phyloP scores from a whole-genome alignment of 2,329 filamentous ascomycete species.

The Colletotrichum sp. region DNA sequence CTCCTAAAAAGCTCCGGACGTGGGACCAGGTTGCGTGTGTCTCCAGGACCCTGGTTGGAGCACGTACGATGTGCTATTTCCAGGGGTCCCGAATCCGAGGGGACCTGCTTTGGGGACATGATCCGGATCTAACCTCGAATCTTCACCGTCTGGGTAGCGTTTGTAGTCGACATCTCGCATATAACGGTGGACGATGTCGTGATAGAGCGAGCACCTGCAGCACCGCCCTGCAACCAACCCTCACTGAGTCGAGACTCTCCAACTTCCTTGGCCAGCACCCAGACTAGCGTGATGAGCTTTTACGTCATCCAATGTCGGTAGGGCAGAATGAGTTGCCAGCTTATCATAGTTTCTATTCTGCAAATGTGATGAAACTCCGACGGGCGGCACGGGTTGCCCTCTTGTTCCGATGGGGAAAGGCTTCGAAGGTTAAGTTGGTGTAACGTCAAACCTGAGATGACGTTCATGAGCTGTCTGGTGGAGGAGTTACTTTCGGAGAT shows the following conservation, averaged over 20 bases:
- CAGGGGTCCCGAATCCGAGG: neutral
- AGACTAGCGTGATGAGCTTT: neutral
- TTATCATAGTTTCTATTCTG: neutral
- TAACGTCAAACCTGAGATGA: neutral
- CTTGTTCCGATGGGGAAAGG: neutral
- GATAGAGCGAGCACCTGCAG: neutral
- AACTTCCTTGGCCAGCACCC: neutral
- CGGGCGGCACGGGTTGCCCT: neutral
- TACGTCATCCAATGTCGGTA: conserved; percentile 6
- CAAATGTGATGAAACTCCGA: neutral
- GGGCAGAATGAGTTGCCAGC: neutral
- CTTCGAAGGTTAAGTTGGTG: neutral
- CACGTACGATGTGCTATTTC: neutral
- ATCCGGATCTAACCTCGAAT: neutral
- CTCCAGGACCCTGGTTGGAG: neutral
- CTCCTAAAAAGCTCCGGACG: neutral
- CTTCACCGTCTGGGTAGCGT: neutral
- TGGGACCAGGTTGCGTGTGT: neutral
- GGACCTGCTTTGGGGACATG: neutral
- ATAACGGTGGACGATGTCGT: neutral
- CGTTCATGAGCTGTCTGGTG: neutral
- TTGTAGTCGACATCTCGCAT: neutral
- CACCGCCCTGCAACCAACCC: neutral
- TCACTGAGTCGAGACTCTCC: neutral
- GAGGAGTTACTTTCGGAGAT: neutral